Base-by-base conservation (phyloP, 2,329 filamentous ascomycete genomes). In the Ophiocordyceps australis region DNA sequence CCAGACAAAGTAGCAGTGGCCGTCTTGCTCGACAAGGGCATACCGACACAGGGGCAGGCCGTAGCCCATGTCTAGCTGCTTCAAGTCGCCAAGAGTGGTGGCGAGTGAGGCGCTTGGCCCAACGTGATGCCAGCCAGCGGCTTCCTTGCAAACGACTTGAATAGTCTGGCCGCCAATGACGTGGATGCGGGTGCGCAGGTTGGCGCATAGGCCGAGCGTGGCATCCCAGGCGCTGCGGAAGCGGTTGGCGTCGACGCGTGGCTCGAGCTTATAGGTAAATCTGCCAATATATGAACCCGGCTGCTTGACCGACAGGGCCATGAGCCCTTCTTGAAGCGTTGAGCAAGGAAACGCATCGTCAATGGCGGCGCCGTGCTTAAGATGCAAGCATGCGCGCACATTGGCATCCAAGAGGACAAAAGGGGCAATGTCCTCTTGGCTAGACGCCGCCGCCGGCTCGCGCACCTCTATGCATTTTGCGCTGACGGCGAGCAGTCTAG, bases 321-420 rank as follows among this genome's bases (percentile, higher is more conserved):
- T 41, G 2, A 57, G 39, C 2, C 47, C 50, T 30, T 52, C 49
- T 26, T 57, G 54, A 1, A 55, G 37, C 4, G 45, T 37, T 5
- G 49, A 46, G 35, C 48, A 53, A 3, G 51, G 53, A 22, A 49
- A 25, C 8, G 17, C 15, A 9, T 25, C 9, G 0, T 25, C 12
- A 11, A 25, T 13, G 10, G n/a, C n/a, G n/a, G n/a, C n/a, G n/a
- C n/a, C n/a, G n/a, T n/a, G n/a, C n/a, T n/a, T n/a, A n/a, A n/a
- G n/a, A n/a, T n/a, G n/a, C n/a, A n/a, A n/a, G n/a, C n/a, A n/a
- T n/a, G n/a, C 12, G 13, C 23, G 3, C 16, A 17, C n/a, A 2
- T 10, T 6, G 14, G 14, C 2, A 9, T 19, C 9, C 16, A n/a
- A 7, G 9, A 22, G 9, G 12, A 7, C 13, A 9, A 22, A 22